Evolutionary conservation across 179 eudicot genomes (phyloP), one percentile per base, ranked within the genome.

Genomic region (Gypsophila paniculata): DNA sequence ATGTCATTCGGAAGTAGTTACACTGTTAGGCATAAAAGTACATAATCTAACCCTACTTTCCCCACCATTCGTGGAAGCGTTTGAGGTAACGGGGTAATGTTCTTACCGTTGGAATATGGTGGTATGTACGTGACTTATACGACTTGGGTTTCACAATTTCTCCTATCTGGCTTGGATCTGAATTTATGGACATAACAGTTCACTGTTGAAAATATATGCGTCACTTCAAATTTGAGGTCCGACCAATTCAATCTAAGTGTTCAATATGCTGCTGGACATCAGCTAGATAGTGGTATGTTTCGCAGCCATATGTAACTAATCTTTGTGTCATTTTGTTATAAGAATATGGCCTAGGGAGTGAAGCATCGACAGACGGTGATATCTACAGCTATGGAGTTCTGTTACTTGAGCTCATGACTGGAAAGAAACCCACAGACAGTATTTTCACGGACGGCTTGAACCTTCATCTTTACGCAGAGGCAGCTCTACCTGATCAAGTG

Each of bases 311-410:
- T 22, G 10, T 21, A 5, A 6, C 15, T 15, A 17, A 14, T 11
- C 61, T 0, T 29, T 72, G 23, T 54, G 59, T 54, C 59, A 18
- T 54, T 7, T 54, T 54, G 59, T 9, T 25, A 10, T 17, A 39
- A 72, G 80, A 77, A 22, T 72, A 77, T 39, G 80, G 80, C 9
- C 13, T 67, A 6, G 76, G 80, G 61, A 60, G 63, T n/a, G 18
- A 5, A 23, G 69, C 22, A 52, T 78, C 81, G 8, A 42, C 3
- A 42, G 46, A 42, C 46, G 46, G 46, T 8, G 46, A 42, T 42
- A 42, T 42, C 46, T 13, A 78, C 36, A 78, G 75, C 52, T 78
- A 46, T 42, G 77, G 77, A 3, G 69, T 78, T 19, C 25, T 73
- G 26, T 12, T 74, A 25, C 39, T 74, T 25, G 81, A 78, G 69